Conservation (phyloP, 2,329 filamentous ascomycete species). For the Blastomyces parvus region DNA sequence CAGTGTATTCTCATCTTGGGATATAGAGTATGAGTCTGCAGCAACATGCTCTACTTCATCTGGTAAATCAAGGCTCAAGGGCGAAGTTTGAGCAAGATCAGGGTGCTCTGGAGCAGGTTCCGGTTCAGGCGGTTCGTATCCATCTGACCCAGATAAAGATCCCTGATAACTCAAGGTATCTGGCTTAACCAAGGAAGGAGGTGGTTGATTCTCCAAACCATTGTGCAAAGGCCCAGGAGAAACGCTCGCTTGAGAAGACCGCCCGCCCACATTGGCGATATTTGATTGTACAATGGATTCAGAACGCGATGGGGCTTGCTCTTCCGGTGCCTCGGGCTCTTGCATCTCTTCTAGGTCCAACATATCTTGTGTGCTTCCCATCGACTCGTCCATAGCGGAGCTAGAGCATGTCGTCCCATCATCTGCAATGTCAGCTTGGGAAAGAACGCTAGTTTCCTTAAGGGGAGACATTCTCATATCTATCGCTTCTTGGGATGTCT, state of each 20-base stretch:
- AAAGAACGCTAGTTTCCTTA: conserved; percentile 11
- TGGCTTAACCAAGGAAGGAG: conserved; percentile 4
- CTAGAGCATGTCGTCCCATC: conserved; percentile 21
- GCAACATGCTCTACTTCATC: conserved; percentile 23
- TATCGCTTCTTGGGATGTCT: conserved; percentile 13
- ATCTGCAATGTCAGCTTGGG: conserved; percentile 10
- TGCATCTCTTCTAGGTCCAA: not conserved
- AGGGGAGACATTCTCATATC: conserved; percentile 11
- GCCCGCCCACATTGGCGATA: not conserved
- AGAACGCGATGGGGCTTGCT: not conserved
- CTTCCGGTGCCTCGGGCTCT: not conserved
- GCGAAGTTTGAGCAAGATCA: conserved; percentile 30
- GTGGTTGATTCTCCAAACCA: conserved; percentile 12
- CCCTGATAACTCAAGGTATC: conserved; percentile 19
- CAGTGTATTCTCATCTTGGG: conserved; percentile 25
- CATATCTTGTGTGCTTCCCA: conserved; percentile 17
- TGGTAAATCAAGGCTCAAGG: conserved; percentile 36
- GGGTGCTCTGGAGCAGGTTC: conserved; percentile 21
- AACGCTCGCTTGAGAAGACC: not conserved
- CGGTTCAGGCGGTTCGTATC: conserved; percentile 48
- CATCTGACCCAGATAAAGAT: conserved; percentile 38
- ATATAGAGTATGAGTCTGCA: conserved; percentile 17
- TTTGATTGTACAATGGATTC: not conserved
- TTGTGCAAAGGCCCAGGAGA: not conserved
- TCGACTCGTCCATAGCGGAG: conserved; percentile 34